phyloP scores from a whole-genome alignment of 2,329 filamentous ascomycete genomes.

The Pseudocercospora ulei region DNA sequence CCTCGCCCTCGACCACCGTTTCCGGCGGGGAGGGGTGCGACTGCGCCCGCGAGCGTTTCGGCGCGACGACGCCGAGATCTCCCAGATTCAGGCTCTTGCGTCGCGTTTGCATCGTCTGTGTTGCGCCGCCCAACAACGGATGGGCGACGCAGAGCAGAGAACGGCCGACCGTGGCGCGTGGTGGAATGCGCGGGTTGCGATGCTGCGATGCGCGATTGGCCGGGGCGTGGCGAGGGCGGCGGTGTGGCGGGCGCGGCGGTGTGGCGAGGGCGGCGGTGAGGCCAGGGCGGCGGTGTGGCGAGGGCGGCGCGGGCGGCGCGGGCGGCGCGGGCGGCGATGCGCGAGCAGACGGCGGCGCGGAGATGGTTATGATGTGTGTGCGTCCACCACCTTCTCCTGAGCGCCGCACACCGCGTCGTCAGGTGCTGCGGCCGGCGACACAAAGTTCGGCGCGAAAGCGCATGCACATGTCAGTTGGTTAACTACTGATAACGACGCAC shows the following conservation, averaged over 20 bases:
- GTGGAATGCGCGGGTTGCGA: constrained; percentile 8
- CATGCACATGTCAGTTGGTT: no score
- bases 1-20: constrained; percentile 55
- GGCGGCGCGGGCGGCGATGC: constrained; percentile 2
- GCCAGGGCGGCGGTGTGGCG: constrained; percentile 11
- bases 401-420: neutral
- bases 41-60: constrained; percentile 42
- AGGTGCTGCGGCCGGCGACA: no score
- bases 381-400: neutral
- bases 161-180: constrained; percentile 9
- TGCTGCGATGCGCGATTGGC: constrained; percentile 12
- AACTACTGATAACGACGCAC: neutral
- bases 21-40: constrained; percentile 48
- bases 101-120: constrained; percentile 70
- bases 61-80: constrained; percentile 82
- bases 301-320: neutral
- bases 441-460: no score
- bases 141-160: constrained; percentile 4
- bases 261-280: constrained; percentile 13
- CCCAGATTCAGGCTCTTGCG: constrained; percentile 90
- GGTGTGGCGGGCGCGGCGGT: constrained; percentile 9
- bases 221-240: constrained; percentile 12
- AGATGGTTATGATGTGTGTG: neutral
- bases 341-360: neutral
- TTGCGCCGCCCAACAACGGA: neutral